Conservation (phyloP, 192 early-diverging fungal genomes). For the Dissophora globulifera region DNA sequence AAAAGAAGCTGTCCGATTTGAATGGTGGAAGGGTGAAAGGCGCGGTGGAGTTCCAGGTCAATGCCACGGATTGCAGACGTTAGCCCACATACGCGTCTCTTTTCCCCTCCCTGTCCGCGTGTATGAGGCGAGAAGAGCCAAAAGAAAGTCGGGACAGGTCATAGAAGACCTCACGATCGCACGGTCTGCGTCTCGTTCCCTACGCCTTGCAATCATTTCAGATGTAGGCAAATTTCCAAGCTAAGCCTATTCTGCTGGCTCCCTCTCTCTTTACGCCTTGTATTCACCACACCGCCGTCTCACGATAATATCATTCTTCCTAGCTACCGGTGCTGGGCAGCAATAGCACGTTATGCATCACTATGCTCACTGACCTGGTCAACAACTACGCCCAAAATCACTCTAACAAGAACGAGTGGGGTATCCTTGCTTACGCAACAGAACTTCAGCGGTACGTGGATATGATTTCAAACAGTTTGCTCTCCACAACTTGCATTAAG, state of each 20-base stretch:
- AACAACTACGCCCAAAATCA: constrained; percentile 3
- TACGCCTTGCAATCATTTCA: too few relatives aligned
- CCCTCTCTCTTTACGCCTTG: constrained; percentile 22
- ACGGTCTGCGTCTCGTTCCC: neutral
- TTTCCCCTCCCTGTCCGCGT: too few relatives aligned
- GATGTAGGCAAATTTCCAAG: too few relatives aligned
- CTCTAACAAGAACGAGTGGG: constrained; percentile 6
- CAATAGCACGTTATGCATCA: constrained; percentile 41
- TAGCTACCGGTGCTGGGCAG: too few relatives aligned
- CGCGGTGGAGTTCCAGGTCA: too few relatives aligned
- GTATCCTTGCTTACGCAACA: constrained; percentile 8
- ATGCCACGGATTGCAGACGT: too few relatives aligned
- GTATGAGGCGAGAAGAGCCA: too few relatives aligned
- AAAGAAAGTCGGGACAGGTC: neutral
- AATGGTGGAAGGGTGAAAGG: too few relatives aligned
- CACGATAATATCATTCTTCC: too few relatives aligned
- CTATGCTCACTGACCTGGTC: constrained; percentile 13
- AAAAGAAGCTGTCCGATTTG: too few relatives aligned
- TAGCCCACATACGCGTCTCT: constrained; percentile 23
- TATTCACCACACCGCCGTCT: too few relatives aligned
- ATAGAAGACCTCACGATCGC: neutral
- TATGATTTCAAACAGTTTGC: neutral
- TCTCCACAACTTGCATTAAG: constrained; percentile 36
- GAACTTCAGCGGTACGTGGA: constrained; percentile 13
- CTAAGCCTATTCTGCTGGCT: too few relatives aligned